phyloP scores from a whole-genome alignment of 768 basidiomycete species.

The Pisolithus orientalis region DNA sequence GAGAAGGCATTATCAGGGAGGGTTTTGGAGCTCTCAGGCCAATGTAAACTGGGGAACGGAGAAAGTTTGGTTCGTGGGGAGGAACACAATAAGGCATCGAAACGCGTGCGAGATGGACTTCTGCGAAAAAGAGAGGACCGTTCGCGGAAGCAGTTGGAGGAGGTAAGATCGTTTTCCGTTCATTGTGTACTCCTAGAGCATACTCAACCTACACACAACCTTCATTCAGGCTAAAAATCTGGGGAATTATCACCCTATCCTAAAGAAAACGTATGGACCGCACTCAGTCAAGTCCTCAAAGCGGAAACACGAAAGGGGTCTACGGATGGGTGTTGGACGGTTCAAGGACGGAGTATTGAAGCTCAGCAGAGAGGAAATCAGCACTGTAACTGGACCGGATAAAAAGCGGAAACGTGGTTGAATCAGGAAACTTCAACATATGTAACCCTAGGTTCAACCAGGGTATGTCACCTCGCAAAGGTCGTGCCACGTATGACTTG shows the following conservation, averaged over 20 bases:
- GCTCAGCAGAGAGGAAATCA: conserved; percentile 58
- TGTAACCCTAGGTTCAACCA: too few species aligned
- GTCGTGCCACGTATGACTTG: background rate
- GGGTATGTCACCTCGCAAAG: background rate
- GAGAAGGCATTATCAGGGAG: conserved; percentile 75
- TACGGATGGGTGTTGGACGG: conserved; percentile 75
- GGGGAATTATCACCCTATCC: conserved; percentile 77
- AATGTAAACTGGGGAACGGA: conserved; percentile 68
- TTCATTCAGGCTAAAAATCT: conserved; percentile 64
- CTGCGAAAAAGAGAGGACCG: conserved; percentile 53
- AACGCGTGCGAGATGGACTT: conserved; percentile 68
- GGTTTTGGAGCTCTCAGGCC: conserved; percentile 64
- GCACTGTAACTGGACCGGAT: conserved; percentile 24
- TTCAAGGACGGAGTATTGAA: conserved; percentile 65
- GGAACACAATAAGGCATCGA: conserved; percentile 67
- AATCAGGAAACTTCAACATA: background rate
- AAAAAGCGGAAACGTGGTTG: conserved; percentile 6
- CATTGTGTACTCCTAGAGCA: background rate
- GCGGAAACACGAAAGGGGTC: conserved; percentile 54
- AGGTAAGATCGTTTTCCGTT: conserved; percentile 41
- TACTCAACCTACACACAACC: conserved; percentile 1
- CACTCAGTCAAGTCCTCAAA: conserved; percentile 18
- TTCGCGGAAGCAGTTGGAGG: conserved; percentile 51
- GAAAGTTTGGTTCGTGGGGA: conserved; percentile 52
- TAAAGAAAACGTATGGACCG: conserved; percentile 61